Evolutionary conservation across 257 asterid species (phyloP).

Genomic region (Salvia miltiorrhiza): DNA sequence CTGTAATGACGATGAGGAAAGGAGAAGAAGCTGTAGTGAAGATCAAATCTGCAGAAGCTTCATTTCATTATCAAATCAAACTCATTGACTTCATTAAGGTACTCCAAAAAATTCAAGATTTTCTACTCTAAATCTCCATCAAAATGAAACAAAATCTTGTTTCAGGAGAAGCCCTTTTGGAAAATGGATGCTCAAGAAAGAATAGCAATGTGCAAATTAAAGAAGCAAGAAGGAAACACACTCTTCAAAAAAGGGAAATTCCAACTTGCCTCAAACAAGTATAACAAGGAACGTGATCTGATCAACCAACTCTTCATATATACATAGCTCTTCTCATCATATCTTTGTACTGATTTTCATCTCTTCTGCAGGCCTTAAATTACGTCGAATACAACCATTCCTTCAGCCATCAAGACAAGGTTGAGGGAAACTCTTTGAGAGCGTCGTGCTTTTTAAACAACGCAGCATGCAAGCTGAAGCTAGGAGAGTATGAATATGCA

Average conservation of each 20-base stretch:
- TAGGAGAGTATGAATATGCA: slow-evolving; percentile 44
- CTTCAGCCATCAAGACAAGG: slow-evolving; percentile 38
- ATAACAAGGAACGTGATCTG: slow-evolving; percentile 54
- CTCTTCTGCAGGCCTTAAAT: slow-evolving; percentile 43
- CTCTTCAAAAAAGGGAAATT: slow-evolving; percentile 45
- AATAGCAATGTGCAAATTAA: slow-evolving; percentile 32
- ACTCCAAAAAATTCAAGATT: background rate
- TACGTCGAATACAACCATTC: slow-evolving; percentile 46
- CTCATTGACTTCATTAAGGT: slow-evolving; percentile 56
- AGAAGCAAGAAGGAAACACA: slow-evolving; percentile 45
- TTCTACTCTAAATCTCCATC: background rate
- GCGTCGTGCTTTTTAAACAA: slow-evolving; percentile 47
- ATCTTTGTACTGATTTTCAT: background rate
- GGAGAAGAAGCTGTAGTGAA: slow-evolving; percentile 63
- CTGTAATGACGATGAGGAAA: slow-evolving; percentile 60
- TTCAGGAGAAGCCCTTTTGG: slow-evolving; percentile 65
- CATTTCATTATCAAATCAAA: slow-evolving; percentile 40
- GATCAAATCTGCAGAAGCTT: slow-evolving; percentile 24
- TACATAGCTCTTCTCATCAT: background rate
- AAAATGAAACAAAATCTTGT: background rate
- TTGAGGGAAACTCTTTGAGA: slow-evolving; percentile 28
- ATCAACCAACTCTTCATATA: background rate
- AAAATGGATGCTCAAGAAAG: slow-evolving; percentile 54
- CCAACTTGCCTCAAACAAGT: slow-evolving; percentile 51
- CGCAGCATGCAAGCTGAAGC: slow-evolving; percentile 58